Base-by-base conservation (phyloP, 495 filamentous ascomycete genomes). In the Tuber aestivum region DNA sequence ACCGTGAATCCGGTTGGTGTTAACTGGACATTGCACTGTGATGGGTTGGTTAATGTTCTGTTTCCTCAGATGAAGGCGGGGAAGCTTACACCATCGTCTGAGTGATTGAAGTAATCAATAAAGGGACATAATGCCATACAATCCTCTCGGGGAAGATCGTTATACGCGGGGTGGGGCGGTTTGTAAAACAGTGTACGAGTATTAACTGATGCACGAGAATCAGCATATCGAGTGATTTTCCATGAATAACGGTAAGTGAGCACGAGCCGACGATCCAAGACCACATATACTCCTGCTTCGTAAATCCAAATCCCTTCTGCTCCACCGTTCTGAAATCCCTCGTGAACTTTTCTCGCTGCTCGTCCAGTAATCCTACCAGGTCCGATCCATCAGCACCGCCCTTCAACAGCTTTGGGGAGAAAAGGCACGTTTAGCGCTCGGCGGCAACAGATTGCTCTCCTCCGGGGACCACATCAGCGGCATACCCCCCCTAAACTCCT, bases 81-180 rank as follows among this genome's bases (percentile, higher is more conserved):
- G 37, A 40, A 73, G 75, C 84, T 80, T 77, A 86, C 86, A 18
- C 87, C 89, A 3, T 83, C 83, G 78, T 91, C 89, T 2, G 86
- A 85, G 83, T 95, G 94, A 82, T 97, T 97, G 84, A 97, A 93
- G 75, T 94, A 91, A 85, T 97, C 94, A 4, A 93, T 90, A 76
- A 96, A 93, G 2, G 94, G 94, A 83, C 92, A 88, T 77, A 97
- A 84, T 1, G 89, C 92, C 90, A 96, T 92, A 70, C 89, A 88
- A 83, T 95, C 91, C 80, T 92, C 91, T 1, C 83, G 85, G 40
- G 86, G 81, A 0, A 89, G 87, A 21, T 86, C 82, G 73, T 90
- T 87, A 70, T 86, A 83, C 6, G 83, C 85, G 2, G 86, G 84
- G 86, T n/a, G 88, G 72, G 41, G 3, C n/a, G 72, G 79, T 56